A percentile compares a stretch with the other conserved stretches of the same genome.
phyloP scores from a whole-genome alignment of 164 flowering plant species.

The Houttuynia cordata region DNA sequence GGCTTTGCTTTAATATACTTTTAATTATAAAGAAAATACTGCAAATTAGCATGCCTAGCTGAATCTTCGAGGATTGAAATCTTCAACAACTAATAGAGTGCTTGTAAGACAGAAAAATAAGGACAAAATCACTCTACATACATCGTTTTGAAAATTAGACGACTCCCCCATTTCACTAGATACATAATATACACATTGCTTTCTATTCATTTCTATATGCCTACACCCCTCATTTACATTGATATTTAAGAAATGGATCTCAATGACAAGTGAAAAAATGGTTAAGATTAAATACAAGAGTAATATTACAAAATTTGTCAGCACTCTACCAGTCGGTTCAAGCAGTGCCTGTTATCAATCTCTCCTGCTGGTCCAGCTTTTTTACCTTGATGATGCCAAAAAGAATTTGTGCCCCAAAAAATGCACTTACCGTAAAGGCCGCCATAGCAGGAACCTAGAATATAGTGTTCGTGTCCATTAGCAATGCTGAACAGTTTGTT shows the following conservation, averaged over 20 bases:
- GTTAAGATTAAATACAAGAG: background rate
- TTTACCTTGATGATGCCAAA: conserved; percentile 77
- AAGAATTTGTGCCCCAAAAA: conserved; percentile 69
- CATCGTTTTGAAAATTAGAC: no score
- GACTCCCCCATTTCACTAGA: no score
- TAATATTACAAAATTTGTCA: conserved; percentile 3
- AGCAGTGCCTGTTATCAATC: conserved; percentile 86
- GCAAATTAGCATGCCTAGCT: no score
- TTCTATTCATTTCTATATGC: background rate
- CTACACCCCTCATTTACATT: background rate
- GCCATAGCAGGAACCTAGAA: conserved; percentile 56
- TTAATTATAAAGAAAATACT: no score
- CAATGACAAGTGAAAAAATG: background rate
- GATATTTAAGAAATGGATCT: background rate
- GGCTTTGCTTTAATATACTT: no score
- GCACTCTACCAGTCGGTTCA: conserved; percentile 23
- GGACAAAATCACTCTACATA: no score
- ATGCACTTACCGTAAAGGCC: conserved; percentile 52
- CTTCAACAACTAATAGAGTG: no score
- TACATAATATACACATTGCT: no score
- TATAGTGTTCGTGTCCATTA: no score
- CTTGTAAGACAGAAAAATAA: no score
- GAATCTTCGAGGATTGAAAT: no score
- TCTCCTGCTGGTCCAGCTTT: conserved; percentile 74
- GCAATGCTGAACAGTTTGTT: no score